Evolutionary conservation across 2,329 filamentous ascomycete genomes (phyloP), one percentile per base, ranked within the genome.

Genomic region (Dactylonectria macrodidyma): DNA sequence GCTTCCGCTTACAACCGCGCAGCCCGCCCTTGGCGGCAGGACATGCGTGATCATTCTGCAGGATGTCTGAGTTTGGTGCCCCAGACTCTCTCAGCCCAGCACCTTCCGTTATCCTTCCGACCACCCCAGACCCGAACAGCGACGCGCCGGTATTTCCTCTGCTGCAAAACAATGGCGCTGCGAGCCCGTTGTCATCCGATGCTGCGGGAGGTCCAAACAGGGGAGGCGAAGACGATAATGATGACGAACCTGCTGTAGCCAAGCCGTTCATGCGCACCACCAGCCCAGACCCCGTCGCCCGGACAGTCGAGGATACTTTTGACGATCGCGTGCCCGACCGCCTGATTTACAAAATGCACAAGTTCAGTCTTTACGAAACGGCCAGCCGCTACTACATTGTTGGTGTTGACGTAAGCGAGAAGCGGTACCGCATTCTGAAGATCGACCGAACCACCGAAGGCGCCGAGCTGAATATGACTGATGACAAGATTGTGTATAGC

Each of bases 291-390:
- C 78, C 83, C 8, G 73, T 78, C 22, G 73, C 76, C 3, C 80
- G 80, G 33, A 66, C 64, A 9, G 68, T 72, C 3, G 68, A 71
- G 41, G 78, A 81, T 36, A 74, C 76, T 14, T 78, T 79, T 24
- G 79, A 82, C 19, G 78, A 79, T 16, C 78, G 76, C 14, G 73
- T 75, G 1, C 75, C 76, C 5, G 79, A 83, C 60, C 81, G 83
- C 24, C 73, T 84, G 19, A 80, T 85, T 51, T 87, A 88, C 80
- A 89, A 88, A 79, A 97, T 99, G 94, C 95, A 98, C 84, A 97
- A 96, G 77, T 98, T 97, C 81, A 96, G 93, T n/a, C 84, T 99
- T 24, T 98, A 99, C 81, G 96, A 99, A 84, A 99, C 96, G 3
- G 93, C 94, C 12, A 94, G 92, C 62, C 90, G 94, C 59, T 99